Evolutionary conservation across 352 stramenopile species (phyloP), one percentile per base, ranked within the genome.

Genomic region (Detonula confervacea): DNA sequence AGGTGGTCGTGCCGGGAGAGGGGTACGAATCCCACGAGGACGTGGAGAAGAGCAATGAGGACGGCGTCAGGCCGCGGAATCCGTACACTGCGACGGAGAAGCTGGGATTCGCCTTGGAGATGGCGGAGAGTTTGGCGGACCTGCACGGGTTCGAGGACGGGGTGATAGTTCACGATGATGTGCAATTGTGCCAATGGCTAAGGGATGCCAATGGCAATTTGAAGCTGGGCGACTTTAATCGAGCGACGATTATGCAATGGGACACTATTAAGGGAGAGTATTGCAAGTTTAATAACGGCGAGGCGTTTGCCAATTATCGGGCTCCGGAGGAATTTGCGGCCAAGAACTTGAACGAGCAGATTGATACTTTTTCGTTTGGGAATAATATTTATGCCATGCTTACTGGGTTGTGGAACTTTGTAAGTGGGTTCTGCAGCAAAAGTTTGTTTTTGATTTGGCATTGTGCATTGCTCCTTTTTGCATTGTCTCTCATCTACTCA

Each of bases 341-440:
- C 24, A 75, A 67, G 11, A 42, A 81, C 52, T 68, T 91, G 29
- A 68, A 91, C 57, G 87, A 93, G 68, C 72, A 92, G 57, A 91
- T 93, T 78, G 88, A 93, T 74, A 73, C 87, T 2, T 93, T 83
- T 71, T 83, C 78, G 9, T 90, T 91, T 65, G 86, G 87, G 8
- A 91, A 91, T 54, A 91, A 91, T 25, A 86, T 93, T 39, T 93
- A 91, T 70, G 77, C 59, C 12, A 52, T 91, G n/a, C 49, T 91
- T 4, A 90, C 84, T 1, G 84, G 87, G 22, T 52, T 93, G 12
- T 91, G 85, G 83, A 62, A 80, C 6, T 93, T 90, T 69, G 56
- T 65, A 47, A 65, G 56, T 27, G n/a, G n/a, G 0, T 44, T 18
- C 8, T 5, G 3, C 1, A 16, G 18, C 0, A 16, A 8, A 51